A percentile compares a stretch with the other conserved stretches of the same genome.
These are phyloP conservation scores for Cystobasidiopsis lactophilus DNA, from an alignment of 768 basidiomycete species.

Conservation along the genomic window DNA sequence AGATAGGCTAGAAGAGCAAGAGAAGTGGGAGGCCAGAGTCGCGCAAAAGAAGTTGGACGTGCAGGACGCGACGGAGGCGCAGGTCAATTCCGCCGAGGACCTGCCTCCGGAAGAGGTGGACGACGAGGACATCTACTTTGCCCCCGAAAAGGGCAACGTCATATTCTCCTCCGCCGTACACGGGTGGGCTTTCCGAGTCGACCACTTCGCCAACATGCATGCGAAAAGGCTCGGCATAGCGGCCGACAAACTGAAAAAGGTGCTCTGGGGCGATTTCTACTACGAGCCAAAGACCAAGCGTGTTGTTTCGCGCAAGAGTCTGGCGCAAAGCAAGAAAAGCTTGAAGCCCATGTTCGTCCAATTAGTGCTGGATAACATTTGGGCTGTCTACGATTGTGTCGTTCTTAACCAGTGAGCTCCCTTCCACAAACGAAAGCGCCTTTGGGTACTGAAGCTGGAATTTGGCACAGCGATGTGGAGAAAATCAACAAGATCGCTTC, in stretches of 20 bases:
- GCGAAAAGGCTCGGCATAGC: conserved; percentile 73
- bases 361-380: conserved; percentile 88
- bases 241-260: conserved; percentile 59
- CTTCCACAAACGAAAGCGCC: neutral
- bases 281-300: conserved; percentile 87
- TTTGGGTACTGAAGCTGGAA: neutral
- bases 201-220: conserved; percentile 82
- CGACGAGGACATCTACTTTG: conserved; percentile 93
- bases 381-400: conserved; percentile 87
- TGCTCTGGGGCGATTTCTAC: conserved; percentile 94
- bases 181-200: conserved; percentile 90
- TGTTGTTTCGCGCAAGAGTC: conserved; percentile 73
- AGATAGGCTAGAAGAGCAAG: conserved; percentile 89
- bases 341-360: conserved; percentile 93
- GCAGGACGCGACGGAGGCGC: conserved; percentile 19
- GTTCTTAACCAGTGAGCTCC: conserved; percentile 61
- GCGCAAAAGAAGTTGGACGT: conserved; percentile 43
- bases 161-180: conserved; percentile 89
- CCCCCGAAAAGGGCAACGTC: conserved; percentile 85
- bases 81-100: conserved; percentile 36
- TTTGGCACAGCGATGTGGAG: conserved; percentile 47
- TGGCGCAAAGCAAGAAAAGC: conserved; percentile 43
- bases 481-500: conserved; percentile 72
- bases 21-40: conserved; percentile 70
- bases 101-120: conserved; percentile 45